Conservation (phyloP, 1,139 yeast species). For the Nakaseomyces kungkrabaensis region DNA sequence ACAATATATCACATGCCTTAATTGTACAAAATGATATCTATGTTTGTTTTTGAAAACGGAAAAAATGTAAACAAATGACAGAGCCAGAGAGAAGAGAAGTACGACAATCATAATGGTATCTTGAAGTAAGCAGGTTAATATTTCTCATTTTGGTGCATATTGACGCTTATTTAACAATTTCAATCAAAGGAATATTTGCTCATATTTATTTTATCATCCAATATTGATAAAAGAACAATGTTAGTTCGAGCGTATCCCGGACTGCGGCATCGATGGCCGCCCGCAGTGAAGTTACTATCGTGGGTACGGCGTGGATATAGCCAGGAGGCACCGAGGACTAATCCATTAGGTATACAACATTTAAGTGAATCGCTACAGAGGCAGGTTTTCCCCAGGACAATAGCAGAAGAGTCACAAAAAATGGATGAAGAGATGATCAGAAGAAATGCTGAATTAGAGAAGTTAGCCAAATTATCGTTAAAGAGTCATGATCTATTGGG, state of each 20-base stretch:
- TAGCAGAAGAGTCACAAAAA: background rate
- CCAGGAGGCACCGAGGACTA: slow-evolving; percentile 43
- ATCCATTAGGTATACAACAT: slow-evolving; percentile 66
- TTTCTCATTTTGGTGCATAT: too few relatives aligned
- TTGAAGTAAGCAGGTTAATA: too few relatives aligned
- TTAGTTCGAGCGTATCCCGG: background rate
- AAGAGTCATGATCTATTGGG: slow-evolving; percentile 60
- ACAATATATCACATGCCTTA: too few relatives aligned
- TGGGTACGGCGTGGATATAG: background rate
- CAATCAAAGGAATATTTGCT: too few relatives aligned
- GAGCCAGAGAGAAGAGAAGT: too few relatives aligned
- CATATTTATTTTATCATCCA: too few relatives aligned
- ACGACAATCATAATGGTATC: too few relatives aligned
- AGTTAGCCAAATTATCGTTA: slow-evolving; percentile 55
- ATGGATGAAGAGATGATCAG: slow-evolving; percentile 14
- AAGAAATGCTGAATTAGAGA: slow-evolving; percentile 33
- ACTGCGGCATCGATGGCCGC: slow-evolving; percentile 2
- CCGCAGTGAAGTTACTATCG: slow-evolving; percentile 1
- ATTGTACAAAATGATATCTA: too few relatives aligned
- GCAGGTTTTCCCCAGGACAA: slow-evolving; percentile 43
- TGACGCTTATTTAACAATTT: too few relatives aligned
- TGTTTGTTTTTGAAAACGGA: too few relatives aligned
- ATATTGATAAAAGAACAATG: background rate
- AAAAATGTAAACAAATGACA: too few relatives aligned
- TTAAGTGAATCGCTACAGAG: slow-evolving; percentile 47